These are phyloP conservation scores for Phanerochaete sordida DNA, from an alignment of 768 basidiomycete species.

Conservation along the genomic window DNA sequence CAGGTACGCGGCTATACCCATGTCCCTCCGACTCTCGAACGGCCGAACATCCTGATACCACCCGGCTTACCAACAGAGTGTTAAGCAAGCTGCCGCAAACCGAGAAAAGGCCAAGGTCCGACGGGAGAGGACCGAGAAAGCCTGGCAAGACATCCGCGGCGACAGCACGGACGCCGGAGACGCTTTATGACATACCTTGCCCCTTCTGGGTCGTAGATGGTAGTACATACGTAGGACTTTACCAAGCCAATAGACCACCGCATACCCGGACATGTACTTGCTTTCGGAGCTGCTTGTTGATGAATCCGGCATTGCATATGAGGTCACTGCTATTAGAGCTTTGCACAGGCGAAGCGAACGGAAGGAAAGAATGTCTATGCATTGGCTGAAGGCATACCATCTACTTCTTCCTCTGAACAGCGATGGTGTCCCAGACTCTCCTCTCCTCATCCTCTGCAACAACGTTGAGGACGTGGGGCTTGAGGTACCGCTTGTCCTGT, in stretches of 20 bases:
- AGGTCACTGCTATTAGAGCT: background rate
- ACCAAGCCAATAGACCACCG: background rate
- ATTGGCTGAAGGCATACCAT: background rate
- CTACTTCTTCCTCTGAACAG: slow-evolving; percentile 55
- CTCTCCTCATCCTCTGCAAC: slow-evolving; percentile 76
- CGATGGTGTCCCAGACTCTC: slow-evolving; percentile 73
- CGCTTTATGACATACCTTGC: background rate
- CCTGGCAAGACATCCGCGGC: slow-evolving; percentile 53
- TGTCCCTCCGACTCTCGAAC: background rate
- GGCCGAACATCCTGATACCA: background rate
- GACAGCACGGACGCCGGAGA: no score
- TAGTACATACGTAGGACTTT: background rate
- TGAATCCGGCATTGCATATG: background rate
- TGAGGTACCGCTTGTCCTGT: slow-evolving; percentile 90
- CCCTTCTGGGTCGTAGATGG: no score
- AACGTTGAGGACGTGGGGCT: slow-evolving; percentile 71
- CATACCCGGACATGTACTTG: background rate
- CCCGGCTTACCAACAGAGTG: slow-evolving; percentile 3
- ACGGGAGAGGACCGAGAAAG: slow-evolving; percentile 53
- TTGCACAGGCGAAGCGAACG: background rate
- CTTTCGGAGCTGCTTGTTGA: background rate
- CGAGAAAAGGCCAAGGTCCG: slow-evolving; percentile 57
- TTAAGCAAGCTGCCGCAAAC: slow-evolving; percentile 53
- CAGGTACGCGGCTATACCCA: slow-evolving; percentile 47
- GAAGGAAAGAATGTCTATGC: background rate